Conservation (phyloP, 371 early-diverging fungal species). For the Modicella reniformis region DNA sequence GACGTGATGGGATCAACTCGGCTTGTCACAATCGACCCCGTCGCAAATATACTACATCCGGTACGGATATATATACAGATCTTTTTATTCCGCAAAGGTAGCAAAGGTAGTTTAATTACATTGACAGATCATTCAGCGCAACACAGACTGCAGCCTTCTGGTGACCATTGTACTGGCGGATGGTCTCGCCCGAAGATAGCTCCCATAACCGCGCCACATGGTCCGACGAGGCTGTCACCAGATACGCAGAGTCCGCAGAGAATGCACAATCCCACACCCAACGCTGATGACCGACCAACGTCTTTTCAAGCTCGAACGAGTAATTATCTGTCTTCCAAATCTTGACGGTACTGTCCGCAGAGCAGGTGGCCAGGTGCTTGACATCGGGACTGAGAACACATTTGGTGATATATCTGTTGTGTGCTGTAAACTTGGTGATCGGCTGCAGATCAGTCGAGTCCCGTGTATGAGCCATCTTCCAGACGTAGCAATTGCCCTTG, state of each 20-base stretch:
- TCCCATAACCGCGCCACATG: constrained; percentile 91
- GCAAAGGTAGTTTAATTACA: no score
- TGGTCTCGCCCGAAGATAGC: constrained; percentile 81
- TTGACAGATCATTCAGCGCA: constrained; percentile 85
- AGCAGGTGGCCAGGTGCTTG: constrained; percentile 84
- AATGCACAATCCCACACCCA: constrained; percentile 97
- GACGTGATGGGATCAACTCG: no score
- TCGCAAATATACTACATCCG: no score
- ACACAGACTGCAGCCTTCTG: constrained; percentile 92
- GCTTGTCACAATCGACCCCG: no score
- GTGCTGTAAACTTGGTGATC: constrained; percentile 78
- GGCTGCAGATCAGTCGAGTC: constrained; percentile 78
- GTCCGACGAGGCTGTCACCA: constrained; percentile 92
- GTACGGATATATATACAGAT: no score
- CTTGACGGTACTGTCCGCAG: constrained; percentile 85
- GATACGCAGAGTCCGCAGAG: constrained; percentile 90
- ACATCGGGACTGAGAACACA: constrained; percentile 87
- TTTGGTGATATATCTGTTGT: constrained; percentile 83
- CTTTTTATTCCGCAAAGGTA: no score
- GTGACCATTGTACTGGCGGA: constrained; percentile 91
- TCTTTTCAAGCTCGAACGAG: constrained; percentile 76
- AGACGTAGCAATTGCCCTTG: constrained; percentile 89
- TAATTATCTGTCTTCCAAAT: constrained; percentile 73
- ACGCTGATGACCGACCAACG: constrained; percentile 83
- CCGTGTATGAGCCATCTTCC: constrained; percentile 76